Base-by-base conservation (phyloP, 2,329 filamentous ascomycete species). In the Monosporascus sp. region DNA sequence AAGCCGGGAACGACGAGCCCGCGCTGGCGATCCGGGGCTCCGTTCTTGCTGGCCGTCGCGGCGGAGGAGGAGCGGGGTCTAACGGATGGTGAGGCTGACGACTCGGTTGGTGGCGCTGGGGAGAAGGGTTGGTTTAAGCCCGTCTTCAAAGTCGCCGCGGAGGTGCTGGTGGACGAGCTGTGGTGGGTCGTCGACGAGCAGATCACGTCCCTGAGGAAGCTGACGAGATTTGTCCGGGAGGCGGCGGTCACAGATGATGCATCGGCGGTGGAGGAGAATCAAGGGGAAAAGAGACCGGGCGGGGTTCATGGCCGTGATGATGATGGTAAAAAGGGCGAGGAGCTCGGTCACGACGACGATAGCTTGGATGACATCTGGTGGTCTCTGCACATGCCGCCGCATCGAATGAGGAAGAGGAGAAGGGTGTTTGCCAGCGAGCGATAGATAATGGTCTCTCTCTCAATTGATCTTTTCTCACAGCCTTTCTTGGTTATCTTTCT, bases 91-190 rank as follows among this genome's bases (percentile, higher is more conserved):
- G 58, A 57, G 26, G 51, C 51, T 11, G 47, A 59, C 40, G 51
- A 55, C 7, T 28, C 28, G 28, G 28, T 28, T 28, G 28, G 48
- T 46, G 51, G 43, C 59, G 60, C 55, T 59, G 8, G 28, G 8
- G 8, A 28, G 8, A 28, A 9, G 8, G 28, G 9, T 28, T 28
- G 28, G 28, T 28, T 53, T 51, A 56, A 59, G 47, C 45, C 56
- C 18, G 56, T 60, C 14, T 60, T 62, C 45, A 58, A 58, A 44
- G 58, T 58, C 24, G 52, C 60, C 9, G 51, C 51, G n/a, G 60
- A 62, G 50, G 48, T 60, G 22, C 38, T 62, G 3, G 40, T 49
- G n/a, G 50, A 57, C 37, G 54, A 55, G 43, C 51, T 60, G 17
- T 59, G 58, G 58, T 26, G 40, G 24, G 44, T 51, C 20, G 28